These are phyloP conservation scores for Trypanosomatidae sp. DNA, from an alignment of 208 protist genomes.

Conservation along the genomic window DNA sequence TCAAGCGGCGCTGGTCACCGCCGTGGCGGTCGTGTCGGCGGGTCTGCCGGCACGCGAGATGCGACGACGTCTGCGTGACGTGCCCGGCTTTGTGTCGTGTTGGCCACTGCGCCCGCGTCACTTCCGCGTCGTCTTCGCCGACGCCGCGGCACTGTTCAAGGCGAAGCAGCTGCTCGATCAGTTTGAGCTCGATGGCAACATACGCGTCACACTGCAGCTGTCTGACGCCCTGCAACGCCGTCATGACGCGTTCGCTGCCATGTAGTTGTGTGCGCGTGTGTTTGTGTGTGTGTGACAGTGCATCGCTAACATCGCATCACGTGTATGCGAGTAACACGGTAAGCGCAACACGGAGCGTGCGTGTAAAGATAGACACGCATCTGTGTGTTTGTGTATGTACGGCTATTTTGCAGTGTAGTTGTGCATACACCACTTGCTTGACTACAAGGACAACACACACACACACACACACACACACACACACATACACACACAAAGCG, in stretches of 20 bases:
- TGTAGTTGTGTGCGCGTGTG: too few species aligned
- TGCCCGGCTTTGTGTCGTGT: conserved; percentile 59
- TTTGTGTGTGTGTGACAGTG: too few species aligned
- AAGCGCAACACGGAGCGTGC: too few species aligned
- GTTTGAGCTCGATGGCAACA: conserved; percentile 41
- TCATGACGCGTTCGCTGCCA: conserved; percentile 12
- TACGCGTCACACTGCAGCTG: conserved; percentile 52
- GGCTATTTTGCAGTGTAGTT: too few species aligned
- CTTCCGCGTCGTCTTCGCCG: conserved; percentile 61
- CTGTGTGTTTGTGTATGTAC: too few species aligned
- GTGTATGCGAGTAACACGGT: too few species aligned
- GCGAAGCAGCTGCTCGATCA: conserved; percentile 78
- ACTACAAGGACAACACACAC: too few species aligned
- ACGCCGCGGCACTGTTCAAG: conserved; percentile 42
- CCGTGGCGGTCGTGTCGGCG: conserved; percentile 25
- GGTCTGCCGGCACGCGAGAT: conserved; percentile 20
- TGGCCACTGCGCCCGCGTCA: conserved; percentile 36
- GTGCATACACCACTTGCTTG: too few species aligned
- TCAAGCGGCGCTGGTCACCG: conserved; percentile 58
- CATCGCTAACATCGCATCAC: too few species aligned
- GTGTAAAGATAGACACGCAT: conserved; percentile 2
- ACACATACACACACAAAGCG: background rate
- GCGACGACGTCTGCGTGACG: conserved; percentile 21
- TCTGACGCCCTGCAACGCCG: conserved; percentile 21
- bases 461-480: too few species aligned